Conservation (phyloP, 116 monocot genomes). For the Papilionanthe hybrid region DNA sequence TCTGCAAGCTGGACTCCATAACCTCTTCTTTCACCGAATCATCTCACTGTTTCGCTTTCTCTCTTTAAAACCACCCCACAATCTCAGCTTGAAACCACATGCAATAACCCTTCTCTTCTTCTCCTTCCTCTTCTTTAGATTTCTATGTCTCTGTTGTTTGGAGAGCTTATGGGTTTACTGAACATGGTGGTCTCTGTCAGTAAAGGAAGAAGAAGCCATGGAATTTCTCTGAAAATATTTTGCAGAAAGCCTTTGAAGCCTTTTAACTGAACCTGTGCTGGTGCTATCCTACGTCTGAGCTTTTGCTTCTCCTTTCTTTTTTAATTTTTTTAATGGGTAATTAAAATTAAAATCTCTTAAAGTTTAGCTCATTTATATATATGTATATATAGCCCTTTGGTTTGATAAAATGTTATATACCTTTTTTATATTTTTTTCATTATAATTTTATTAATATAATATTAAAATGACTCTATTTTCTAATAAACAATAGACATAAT, state of each 20-base stretch:
- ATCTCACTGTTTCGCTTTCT: not conserved
- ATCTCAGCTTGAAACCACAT: not conserved
- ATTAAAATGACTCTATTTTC: no score
- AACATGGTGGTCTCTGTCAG: not conserved
- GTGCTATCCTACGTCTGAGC: slow-evolving; percentile 32
- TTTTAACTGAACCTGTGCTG: slow-evolving; percentile 1
- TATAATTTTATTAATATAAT: no score
- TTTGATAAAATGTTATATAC: not conserved
- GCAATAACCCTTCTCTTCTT: not conserved
- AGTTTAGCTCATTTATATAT: not conserved
- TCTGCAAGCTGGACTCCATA: not conserved
- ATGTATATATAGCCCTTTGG: no score
- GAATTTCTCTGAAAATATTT: not conserved
- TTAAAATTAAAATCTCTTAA: not conserved
- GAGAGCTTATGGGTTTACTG: no score
- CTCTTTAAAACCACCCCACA: not conserved
- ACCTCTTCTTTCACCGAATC: not conserved
- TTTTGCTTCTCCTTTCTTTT: slow-evolving; percentile 11
- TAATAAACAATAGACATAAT: no score
- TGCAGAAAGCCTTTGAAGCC: not conserved
- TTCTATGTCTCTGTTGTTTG: no score
- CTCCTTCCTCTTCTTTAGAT: not conserved
- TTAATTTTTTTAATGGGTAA: slow-evolving; percentile 2
- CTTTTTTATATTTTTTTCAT: not conserved
- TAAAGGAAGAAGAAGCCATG: slow-evolving; percentile 1